Percentiles rank a stretch among this genome's conserved stretches.
Conservation (phyloP, 148 eudicot species). For the Vaccinium macrocarpon region DNA sequence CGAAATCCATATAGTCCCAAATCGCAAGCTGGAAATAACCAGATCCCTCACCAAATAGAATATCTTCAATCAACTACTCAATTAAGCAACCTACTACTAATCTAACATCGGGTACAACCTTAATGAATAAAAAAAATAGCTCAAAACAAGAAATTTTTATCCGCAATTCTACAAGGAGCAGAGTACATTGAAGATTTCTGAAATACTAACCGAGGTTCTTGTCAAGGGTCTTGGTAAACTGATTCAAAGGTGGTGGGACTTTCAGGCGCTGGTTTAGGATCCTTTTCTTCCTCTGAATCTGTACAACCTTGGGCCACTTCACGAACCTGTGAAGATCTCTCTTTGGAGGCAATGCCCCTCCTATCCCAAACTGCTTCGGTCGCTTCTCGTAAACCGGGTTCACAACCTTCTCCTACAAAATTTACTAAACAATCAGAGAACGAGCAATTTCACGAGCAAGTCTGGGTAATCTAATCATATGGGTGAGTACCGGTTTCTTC, state of each 20-base stretch:
- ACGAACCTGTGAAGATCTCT: constrained; percentile 50
- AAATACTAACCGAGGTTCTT: constrained; percentile 41
- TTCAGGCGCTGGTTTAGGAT: constrained; percentile 51
- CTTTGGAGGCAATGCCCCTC: constrained; percentile 57
- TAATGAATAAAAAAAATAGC: background rate
- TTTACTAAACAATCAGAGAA: background rate
- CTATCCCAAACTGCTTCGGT: constrained; percentile 50
- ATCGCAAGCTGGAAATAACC: background rate
- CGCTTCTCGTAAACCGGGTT: constrained; percentile 51
- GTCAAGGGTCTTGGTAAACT: constrained; percentile 54
- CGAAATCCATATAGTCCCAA: background rate
- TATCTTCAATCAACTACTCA: background rate
- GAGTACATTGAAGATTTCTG: too few relatives aligned
- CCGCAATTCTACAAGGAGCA: background rate
- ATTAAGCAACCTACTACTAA: background rate
- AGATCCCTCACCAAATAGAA: background rate
- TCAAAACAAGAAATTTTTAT: background rate
- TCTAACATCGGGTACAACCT: background rate
- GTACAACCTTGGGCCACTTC: constrained; percentile 50
- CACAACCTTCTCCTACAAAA: constrained; percentile 37
- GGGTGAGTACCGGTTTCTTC: constrained; percentile 40
- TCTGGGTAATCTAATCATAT: background rate
- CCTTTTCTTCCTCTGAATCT: constrained; percentile 56
- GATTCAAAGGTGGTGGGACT: constrained; percentile 53
- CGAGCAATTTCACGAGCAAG: background rate